These are phyloP conservation scores for Drechslerella coelobrocha DNA, from an alignment of 2,329 filamentous ascomycete species.

Conservation along the genomic window DNA sequence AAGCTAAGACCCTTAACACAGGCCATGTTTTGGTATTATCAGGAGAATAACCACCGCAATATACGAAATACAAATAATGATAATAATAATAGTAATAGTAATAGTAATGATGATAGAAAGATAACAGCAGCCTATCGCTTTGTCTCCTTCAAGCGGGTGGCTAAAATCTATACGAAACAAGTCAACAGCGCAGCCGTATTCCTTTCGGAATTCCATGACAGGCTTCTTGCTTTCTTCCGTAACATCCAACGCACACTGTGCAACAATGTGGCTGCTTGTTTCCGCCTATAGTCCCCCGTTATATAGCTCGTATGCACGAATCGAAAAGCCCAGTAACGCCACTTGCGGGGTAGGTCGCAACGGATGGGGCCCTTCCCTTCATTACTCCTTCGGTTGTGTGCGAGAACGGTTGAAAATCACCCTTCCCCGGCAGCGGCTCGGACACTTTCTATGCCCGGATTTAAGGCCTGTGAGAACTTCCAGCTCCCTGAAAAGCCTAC, in stretches of 20 bases:
- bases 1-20: background rate
- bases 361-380: background rate
- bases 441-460: too few relatives aligned
- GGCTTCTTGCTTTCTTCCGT: background rate
- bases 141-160: too few relatives aligned
- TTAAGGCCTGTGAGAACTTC: background rate
- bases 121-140: too few relatives aligned
- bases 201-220: background rate
- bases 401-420: too few relatives aligned
- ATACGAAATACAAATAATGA: too few relatives aligned
- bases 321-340: constrained; percentile 30
- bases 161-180: too few relatives aligned
- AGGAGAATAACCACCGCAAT: too few relatives aligned
- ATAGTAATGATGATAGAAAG: too few relatives aligned
- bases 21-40: background rate
- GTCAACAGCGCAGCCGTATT: background rate
- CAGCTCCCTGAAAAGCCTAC: background rate
- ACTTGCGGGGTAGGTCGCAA: constrained; percentile 11
- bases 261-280: constrained; percentile 26
- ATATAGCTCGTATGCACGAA: constrained; percentile 42
- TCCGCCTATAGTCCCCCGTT: constrained; percentile 31
- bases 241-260: constrained; percentile 35
- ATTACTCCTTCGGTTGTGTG: background rate
- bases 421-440: too few relatives aligned
- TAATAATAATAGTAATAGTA: too few relatives aligned